Evolutionary conservation across 257 asterid species (phyloP).

Genomic region (Knoxia roxburghii): DNA sequence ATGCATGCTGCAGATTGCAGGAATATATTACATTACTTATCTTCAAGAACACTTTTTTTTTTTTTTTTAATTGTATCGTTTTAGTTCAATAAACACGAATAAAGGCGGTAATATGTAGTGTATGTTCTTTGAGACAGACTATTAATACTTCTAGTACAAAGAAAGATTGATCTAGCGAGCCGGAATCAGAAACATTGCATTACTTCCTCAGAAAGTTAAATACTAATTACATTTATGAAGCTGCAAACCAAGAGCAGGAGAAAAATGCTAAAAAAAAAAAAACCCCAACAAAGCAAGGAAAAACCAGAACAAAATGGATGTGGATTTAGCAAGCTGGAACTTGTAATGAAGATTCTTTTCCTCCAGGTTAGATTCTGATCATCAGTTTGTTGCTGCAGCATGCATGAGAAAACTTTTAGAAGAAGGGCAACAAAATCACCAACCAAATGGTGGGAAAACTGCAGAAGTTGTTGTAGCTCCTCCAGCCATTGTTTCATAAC

Average conservation of each 20-base stretch:
- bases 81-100: no score
- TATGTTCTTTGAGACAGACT: no score
- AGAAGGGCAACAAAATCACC: constrained; percentile 42
- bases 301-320: not conserved
- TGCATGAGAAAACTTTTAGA: constrained; percentile 17
- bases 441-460: constrained; percentile 36
- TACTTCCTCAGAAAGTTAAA: constrained; percentile 8
- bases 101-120: no score
- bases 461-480: constrained; percentile 20
- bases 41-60: not conserved
- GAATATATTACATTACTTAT: not conserved
- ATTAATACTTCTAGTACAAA: not conserved
- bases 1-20: not conserved
- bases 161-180: not conserved
- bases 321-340: not conserved
- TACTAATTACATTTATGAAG: constrained; percentile 9
- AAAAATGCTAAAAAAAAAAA: not conserved
- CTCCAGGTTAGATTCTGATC: no score
- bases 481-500: constrained; percentile 26
- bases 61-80: no score
- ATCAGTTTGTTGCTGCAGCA: no score
- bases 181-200: constrained; percentile 1
- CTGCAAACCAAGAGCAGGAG: not conserved
- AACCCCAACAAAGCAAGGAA: not conserved
- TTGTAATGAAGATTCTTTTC: not conserved